phyloP scores from a whole-genome alignment of 306 rosid species.

The Vigna unguiculata region DNA sequence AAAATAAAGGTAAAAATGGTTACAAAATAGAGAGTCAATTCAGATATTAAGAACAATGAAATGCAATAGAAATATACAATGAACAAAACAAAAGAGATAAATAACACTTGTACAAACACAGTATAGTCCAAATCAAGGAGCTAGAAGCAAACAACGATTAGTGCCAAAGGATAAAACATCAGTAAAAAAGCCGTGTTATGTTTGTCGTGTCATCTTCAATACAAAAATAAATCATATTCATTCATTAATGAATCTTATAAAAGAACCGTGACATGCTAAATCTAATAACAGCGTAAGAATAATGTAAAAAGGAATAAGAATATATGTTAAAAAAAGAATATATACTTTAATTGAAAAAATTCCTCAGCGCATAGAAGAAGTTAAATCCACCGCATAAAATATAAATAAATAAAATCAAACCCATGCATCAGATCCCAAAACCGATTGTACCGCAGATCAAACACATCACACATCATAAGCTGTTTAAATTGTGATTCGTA shows the following conservation, averaged over 20 bases:
- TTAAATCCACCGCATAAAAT: background rate
- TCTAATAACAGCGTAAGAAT: constrained; percentile 17
- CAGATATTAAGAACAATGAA: background rate
- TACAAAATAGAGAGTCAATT: background rate
- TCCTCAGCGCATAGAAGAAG: background rate
- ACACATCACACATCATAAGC: constrained; percentile 3
- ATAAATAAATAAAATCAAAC: background rate
- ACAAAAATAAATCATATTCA: constrained; percentile 7
- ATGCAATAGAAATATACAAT: background rate
- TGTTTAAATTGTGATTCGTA: background rate
- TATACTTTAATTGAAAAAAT: background rate
- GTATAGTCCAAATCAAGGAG: constrained; percentile 30
- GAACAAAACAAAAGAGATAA: constrained; percentile 8
- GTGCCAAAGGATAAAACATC: constrained; percentile 29
- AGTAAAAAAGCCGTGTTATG: constrained; percentile 14
- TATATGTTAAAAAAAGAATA: background rate
- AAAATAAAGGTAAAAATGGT: background rate
- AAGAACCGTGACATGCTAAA: constrained; percentile 29
- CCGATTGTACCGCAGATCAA: constrained; percentile 19
- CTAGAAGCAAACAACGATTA: constrained; percentile 25
- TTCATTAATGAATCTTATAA: constrained; percentile 17
- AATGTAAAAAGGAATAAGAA: background rate
- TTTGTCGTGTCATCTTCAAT: constrained; percentile 30
- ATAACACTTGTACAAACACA: background rate
- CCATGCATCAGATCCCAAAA: constrained; percentile 26